Base-by-base conservation (phyloP, 2,329 filamentous ascomycete genomes). In the Emergomyces orientalis region DNA sequence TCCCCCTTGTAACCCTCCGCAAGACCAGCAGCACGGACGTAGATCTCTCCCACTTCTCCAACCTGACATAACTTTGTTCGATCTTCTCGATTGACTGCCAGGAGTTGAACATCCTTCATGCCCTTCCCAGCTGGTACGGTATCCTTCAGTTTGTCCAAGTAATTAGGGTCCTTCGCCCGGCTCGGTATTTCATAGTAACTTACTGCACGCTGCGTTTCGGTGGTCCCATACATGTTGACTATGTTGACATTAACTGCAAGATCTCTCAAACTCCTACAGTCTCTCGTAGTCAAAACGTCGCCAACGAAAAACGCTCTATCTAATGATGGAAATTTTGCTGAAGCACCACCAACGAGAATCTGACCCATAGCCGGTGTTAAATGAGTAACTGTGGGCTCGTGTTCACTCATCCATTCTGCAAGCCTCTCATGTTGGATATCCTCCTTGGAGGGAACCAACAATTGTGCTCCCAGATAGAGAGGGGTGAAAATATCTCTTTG, bases 351-450 rank as follows among this genome's bases (percentile, higher is more conserved):
- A n/a, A 93, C 87, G 1, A 97, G 79, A 65, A 97, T 94, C 69
- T 97, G 90, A 62, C 92, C 92, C 92, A 97, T 97, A 63, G 94
- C 94, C 11, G 94, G 94, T 1, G 94, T 99, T 47, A 97, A 78
- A 75, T 97, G 94, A 14, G 88, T 91, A 25, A 91, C 89, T 19
- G 87, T 96, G 2, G 89, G 85, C 62, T 82, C 78, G 71, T 89
- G 84, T 60, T 88, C 84, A 60, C 82, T 81, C 82, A 97, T 90
- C 94, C 94, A 99, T 71, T 96, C 91, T 4, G 88, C 88, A 17
- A 97, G 80, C 69, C 82, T 86, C 76, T 96, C 92, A 73, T 97
- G 89, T 61, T 88, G 84, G 64, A 97, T 97, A 68, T 91, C 86
- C 66, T 96, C 91, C 63, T 84, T 84, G 13, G 89, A 84, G 0